phyloP scores from a whole-genome alignment of 129 eudicot genomes.

The Lonicera japonica region DNA sequence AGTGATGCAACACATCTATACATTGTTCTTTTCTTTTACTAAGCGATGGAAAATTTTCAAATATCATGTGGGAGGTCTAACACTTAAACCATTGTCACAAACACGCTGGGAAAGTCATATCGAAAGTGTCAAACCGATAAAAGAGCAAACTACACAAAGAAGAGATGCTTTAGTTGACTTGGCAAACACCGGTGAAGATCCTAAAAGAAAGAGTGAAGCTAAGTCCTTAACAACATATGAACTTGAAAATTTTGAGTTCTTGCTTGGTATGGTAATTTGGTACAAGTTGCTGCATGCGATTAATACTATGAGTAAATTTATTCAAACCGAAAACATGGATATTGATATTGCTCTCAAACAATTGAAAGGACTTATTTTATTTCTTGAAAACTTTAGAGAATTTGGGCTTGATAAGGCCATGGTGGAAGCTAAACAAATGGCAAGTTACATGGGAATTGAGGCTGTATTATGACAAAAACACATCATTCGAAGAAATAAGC shows the following conservation, averaged over 20 bases:
- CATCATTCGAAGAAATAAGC: conserved; percentile 11
- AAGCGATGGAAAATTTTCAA: conserved; percentile 10
- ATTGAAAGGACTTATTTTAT: background rate
- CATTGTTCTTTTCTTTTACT: background rate
- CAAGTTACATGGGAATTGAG: background rate
- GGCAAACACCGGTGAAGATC: background rate
- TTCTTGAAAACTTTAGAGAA: background rate
- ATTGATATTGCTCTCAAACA: conserved; percentile 2
- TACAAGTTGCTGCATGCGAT: background rate
- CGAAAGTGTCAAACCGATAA: background rate
- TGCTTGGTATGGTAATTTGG: background rate
- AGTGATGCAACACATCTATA: conserved; percentile 3
- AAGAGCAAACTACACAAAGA: too few species aligned
- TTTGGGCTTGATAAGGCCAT: background rate
- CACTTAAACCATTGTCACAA: conserved; percentile 13
- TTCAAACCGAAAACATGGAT: background rate
- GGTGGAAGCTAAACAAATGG: background rate
- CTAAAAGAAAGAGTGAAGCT: conserved; percentile 5
- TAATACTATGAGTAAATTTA: background rate
- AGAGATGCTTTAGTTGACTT: background rate
- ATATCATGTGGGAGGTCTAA: conserved; percentile 3
- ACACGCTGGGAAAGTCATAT: conserved; percentile 14
- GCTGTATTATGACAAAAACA: background rate
- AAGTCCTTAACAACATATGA: conserved; percentile 4
- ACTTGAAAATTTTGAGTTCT: conserved; percentile 4